Evolutionary conservation across 2,329 filamentous ascomycete species (phyloP).

Genomic region (Trichoderma lentiforme): DNA sequence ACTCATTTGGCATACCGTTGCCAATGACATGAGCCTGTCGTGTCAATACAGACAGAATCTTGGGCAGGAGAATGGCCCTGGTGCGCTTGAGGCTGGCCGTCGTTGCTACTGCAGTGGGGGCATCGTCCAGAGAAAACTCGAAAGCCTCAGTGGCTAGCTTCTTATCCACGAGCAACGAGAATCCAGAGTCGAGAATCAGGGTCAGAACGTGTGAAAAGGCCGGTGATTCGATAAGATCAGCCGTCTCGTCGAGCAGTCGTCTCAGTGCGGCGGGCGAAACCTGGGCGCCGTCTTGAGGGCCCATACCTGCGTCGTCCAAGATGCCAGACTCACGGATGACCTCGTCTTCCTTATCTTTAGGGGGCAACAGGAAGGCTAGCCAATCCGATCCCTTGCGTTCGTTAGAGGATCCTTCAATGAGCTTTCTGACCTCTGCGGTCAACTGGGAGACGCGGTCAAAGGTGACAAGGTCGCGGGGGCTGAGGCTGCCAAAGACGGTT

Average conservation of each 20-base stretch:
- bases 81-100: conserved; percentile 51
- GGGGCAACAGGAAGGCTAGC: conserved; percentile 81
- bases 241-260: conserved; percentile 88
- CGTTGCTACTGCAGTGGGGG: conserved; percentile 43
- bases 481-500: conserved; percentile 84
- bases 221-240: conserved; percentile 91
- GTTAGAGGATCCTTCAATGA: conserved; percentile 65
- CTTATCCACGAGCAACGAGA: conserved; percentile 76
- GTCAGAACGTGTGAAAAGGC: conserved; percentile 84
- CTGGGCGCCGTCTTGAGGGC: conserved; percentile 35
- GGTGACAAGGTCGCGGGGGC: conserved; percentile 82
- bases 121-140: conserved; percentile 45
- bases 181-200: conserved; percentile 81
- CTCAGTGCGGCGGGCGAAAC: conserved; percentile 62
- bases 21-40: conserved; percentile 89
- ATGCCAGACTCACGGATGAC: conserved; percentile 87
- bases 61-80: conserved; percentile 72
- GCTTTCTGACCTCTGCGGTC: conserved; percentile 77
- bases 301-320: conserved; percentile 45
- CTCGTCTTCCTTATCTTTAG: conserved; percentile 71
- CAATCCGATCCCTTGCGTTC: conserved; percentile 56
- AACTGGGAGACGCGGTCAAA: conserved; percentile 77
- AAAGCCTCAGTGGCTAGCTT: conserved; percentile 79
- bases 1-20: conserved; percentile 69
- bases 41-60: conserved; percentile 83